Base-by-base conservation (phyloP, 352 stramenopile species). In the Phytophthora europaea region DNA sequence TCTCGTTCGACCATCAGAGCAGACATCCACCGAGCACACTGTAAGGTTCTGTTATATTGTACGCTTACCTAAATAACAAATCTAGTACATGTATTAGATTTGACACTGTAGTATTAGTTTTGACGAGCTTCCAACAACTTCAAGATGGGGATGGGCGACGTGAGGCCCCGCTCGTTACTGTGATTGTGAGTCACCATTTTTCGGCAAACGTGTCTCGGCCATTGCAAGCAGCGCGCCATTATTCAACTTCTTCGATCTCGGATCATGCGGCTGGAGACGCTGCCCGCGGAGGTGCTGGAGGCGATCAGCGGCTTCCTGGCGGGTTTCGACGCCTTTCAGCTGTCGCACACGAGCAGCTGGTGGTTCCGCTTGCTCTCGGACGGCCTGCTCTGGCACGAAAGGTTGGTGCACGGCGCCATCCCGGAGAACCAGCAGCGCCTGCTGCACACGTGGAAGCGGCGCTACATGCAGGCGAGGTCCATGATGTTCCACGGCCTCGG, bases 21-120 rank as follows among this genome's bases (percentile, higher is more conserved):
- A 20, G 81, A 76, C 83, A 90, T 90, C 81, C 81, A 90, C 69
- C 89, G 83, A 4, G 81, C 15, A 87, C 61, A 64, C 26, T 31
- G 26, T 6, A 31, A 31, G 26, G 26, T 31, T 31, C 5, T 28
- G 26, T 28, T 28, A 28, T 28, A 28, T 28, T 28, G 26, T 28
- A 28, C 2, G 26, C 26, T 31, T 31, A 31, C 26, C 26, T 31
- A 31, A 31, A 31, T 3, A n/a, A n/a, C 26, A 31, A 31, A 31
- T 31, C 0, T 31, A 31, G n/a, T n/a, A n/a, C n/a, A n/a, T n/a
- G 26, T 31, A 31, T 31, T 31, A 31, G 26, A 31, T 31, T 31
- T 31, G 26, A 31, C 26, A 31, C 3, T 4, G 23, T 6, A 31
- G 26, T 31, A 31, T 6, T 31, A 31, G 26, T 6, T 31, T 6